Conservation (phyloP, 805 yeast species). For the Clavispora fructus region DNA sequence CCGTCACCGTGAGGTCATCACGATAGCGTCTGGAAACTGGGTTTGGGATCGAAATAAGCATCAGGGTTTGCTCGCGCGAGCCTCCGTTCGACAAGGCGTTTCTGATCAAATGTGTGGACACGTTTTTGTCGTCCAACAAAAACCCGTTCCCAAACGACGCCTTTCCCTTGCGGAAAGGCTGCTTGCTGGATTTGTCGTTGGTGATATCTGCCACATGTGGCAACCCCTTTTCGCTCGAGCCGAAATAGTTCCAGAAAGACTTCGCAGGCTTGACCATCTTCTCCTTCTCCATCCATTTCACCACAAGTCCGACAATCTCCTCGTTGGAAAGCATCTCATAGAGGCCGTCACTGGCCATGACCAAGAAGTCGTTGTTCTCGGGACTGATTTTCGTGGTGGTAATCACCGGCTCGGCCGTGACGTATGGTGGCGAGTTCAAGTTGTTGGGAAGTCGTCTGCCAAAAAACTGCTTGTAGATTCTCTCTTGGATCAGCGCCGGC, state of each 20-base stretch:
- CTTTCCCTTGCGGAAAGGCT: constrained; percentile 61
- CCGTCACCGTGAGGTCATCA: constrained; percentile 95
- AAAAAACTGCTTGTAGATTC: constrained; percentile 69
- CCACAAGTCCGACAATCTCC: constrained; percentile 88
- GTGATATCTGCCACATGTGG: constrained; percentile 65
- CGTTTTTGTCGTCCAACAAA: constrained; percentile 77
- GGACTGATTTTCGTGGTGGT: constrained; percentile 75
- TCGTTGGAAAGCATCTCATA: constrained; percentile 89
- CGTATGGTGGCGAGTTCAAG: constrained; percentile 89
- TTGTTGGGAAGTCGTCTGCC: constrained; percentile 72
- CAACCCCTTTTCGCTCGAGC: constrained; percentile 42
- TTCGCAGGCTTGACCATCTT: constrained; percentile 51
- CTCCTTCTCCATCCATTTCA: constrained; percentile 83
- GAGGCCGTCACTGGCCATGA: constrained; percentile 90
- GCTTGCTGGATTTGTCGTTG: constrained; percentile 56
- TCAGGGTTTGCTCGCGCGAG: constrained; percentile 78
- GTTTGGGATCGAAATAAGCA: constrained; percentile 84
- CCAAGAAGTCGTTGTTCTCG: constrained; percentile 74
- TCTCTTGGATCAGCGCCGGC: constrained; percentile 69
- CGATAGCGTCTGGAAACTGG: constrained; percentile 89
- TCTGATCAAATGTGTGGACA: constrained; percentile 87
- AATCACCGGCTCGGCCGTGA: constrained; percentile 92
- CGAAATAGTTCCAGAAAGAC: constrained; percentile 42
- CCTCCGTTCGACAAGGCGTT: constrained; percentile 89
- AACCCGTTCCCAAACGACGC: constrained; percentile 33